phyloP scores from a whole-genome alignment of 306 rosid species.

The Malus orientalis region DNA sequence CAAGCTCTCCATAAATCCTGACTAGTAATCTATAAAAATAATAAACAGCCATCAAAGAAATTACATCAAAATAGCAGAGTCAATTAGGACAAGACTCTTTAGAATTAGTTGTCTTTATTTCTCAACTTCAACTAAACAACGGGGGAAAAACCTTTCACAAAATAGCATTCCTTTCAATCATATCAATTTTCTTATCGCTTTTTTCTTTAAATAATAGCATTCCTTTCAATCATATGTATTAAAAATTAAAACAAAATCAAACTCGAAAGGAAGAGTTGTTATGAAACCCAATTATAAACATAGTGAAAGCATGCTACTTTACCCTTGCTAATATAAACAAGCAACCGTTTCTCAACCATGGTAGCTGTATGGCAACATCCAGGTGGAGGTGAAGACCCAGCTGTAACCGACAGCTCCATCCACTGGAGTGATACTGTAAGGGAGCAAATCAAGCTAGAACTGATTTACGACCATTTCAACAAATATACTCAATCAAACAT shows the following conservation, averaged over 20 bases:
- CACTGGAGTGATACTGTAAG: conserved; percentile 77
- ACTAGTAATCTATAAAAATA: background rate
- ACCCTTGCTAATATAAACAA: conserved; percentile 95
- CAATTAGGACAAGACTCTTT: background rate
- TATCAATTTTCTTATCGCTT: no score
- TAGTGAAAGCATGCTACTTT: conserved; percentile 16
- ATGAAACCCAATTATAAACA: conserved; percentile 1
- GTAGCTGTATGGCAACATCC: conserved; percentile 93
- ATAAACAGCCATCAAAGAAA: background rate
- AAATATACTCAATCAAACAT: background rate
- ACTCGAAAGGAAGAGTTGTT: background rate
- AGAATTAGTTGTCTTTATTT: background rate
- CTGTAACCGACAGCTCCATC: conserved; percentile 67
- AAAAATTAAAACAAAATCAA: no score
- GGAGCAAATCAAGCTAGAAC: conserved; percentile 18
- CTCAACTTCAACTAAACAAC: background rate
- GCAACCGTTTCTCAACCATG: conserved; percentile 82
- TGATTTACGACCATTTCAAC: conserved; percentile 12
- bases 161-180: background rate
- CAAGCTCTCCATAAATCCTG: background rate
- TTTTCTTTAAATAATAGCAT: background rate
- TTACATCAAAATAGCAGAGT: background rate
- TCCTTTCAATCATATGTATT: background rate
- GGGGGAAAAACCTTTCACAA: background rate
- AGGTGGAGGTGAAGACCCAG: conserved; percentile 77